Conservation (phyloP, 2,329 filamentous ascomycete genomes). For the Calonectria naviculata region DNA sequence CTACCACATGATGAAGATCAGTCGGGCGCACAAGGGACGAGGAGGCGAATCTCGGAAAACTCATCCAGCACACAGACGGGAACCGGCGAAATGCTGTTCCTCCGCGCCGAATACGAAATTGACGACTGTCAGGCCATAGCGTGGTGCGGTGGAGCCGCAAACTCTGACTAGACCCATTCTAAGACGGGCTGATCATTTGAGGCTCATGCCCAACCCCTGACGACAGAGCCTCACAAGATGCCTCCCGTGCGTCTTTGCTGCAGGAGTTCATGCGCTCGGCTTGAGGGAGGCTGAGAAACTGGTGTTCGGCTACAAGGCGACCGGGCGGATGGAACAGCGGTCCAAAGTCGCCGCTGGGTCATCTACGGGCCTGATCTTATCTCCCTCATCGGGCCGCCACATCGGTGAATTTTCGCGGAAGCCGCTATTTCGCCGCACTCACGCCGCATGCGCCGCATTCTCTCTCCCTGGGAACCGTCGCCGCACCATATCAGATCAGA, state of each 20-base stretch:
- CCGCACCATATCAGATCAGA: neutral
- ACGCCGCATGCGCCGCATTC: slow-evolving; percentile 1
- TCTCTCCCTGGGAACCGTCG: neutral
- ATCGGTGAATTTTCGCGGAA: neutral
- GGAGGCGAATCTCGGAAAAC: neutral
- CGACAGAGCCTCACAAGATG: neutral
- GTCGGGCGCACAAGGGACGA: neutral
- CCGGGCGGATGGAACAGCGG: no score
- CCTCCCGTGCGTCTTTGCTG: neutral
- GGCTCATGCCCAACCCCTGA: neutral
- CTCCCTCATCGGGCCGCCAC: neutral
- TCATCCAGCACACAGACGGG: neutral
- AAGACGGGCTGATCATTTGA: neutral
- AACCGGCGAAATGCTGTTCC: no score
- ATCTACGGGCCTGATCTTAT: neutral
- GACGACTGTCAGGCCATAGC: neutral
- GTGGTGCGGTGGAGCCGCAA: neutral
- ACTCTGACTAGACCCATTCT: neutral
- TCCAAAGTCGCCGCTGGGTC: neutral
- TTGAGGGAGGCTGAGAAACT: neutral
- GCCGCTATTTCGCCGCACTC: slow-evolving; percentile 1
- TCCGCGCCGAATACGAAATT: neutral
- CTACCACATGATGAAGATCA: neutral
- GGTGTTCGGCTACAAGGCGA: neutral
- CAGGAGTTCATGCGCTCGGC: neutral